Base-by-base conservation (phyloP, 768 basidiomycete species). In the Clitopilus hobsonii region DNA sequence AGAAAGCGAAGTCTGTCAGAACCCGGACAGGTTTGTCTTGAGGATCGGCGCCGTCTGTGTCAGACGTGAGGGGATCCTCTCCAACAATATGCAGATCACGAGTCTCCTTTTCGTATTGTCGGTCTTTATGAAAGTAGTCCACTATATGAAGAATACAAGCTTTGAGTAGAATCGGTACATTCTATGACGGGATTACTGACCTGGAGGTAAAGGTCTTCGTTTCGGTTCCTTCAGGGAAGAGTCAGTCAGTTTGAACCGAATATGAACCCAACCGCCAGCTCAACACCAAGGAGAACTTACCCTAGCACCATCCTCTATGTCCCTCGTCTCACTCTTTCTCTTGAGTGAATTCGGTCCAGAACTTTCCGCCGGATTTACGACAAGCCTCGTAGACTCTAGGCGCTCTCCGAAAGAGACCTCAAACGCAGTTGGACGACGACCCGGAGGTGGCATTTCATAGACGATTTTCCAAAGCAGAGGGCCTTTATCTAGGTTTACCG, bases 1-100 rank as follows among this genome's bases (percentile, higher is more conserved):
- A 89, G 47, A 90, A 73, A 1, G 72, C 61, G 58, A 89, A 91
- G 24, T 78, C 75, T 4, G 73, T 72, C 4, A 91, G 71, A 6
- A 78, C 58, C 2, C 88, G 79, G n/a, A 80, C 67, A 7, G 83
- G 86, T 61, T 85, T 85, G 28, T 61, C 72, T 14, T 71, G 63
- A 1, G 59, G 65, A n/a, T 62, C 65, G 27, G 66, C 67, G 16
- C 62, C 59, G 10, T 60, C 54, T 22, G 64, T 61, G 22, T 66
- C 69, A 26, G 71, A n/a, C n/a, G n/a, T n/a, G n/a, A n/a, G 66
- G n/a, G 62, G 62, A 47, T 74, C 74, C 57, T 80, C 79, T 6
- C 78, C 80, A 7, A 68, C 55, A 22, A 81, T 57, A 5, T 76
- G 50, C 2, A 80, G 60, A 3, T 69, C 59, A 0, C 52, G 58